phyloP scores from a whole-genome alignment of 192 early-diverging fungal genomes.

The Coemansia sp. region DNA sequence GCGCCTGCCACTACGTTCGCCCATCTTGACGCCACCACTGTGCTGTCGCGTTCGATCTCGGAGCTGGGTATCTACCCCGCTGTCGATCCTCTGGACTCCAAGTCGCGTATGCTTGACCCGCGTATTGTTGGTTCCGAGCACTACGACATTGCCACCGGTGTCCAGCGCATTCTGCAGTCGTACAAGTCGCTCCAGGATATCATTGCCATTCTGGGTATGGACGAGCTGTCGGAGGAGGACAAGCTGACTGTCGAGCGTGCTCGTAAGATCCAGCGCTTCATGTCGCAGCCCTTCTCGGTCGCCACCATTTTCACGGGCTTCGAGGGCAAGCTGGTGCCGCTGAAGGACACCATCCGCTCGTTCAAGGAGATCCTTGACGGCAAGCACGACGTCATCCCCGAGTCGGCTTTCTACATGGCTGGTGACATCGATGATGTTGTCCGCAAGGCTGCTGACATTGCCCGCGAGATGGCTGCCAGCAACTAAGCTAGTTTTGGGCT shows the following conservation, averaged over 20 bases:
- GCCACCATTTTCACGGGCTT: constrained; percentile 98
- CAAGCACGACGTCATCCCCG: constrained; percentile 94
- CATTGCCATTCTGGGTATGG: constrained; percentile 99
- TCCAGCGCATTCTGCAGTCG: constrained; percentile 95
- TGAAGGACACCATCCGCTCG: constrained; percentile 93
- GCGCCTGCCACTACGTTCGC: constrained; percentile 99
- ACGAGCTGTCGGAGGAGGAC: constrained; percentile 98
- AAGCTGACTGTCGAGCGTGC: constrained; percentile 98
- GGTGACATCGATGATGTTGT: constrained; percentile 95
- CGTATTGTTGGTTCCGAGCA: constrained; percentile 95
- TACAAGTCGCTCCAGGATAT: constrained; percentile 99
- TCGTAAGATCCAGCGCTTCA: constrained; percentile 99
- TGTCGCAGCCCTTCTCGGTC: constrained; percentile 97
- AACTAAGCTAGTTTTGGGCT: constrained; percentile 36
- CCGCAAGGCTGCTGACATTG: constrained; percentile 84
- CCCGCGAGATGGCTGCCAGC: constrained; percentile 63
- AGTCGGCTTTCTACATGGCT: constrained; percentile 97
- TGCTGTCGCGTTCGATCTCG: constrained; percentile 96
- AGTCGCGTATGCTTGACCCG: constrained; percentile 97
- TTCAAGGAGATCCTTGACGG: constrained; percentile 97
- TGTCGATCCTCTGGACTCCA: constrained; percentile 97
- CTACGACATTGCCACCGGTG: constrained; percentile 89
- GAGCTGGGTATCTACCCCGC: constrained; percentile 99
- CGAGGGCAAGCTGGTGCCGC: constrained; percentile 88
- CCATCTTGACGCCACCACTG: constrained; percentile 99